Percentiles rank a stretch among this genome's conserved stretches.
phyloP scores from a whole-genome alignment of 2,329 filamentous ascomycete species.

The Sarocladium brachiariae region DNA sequence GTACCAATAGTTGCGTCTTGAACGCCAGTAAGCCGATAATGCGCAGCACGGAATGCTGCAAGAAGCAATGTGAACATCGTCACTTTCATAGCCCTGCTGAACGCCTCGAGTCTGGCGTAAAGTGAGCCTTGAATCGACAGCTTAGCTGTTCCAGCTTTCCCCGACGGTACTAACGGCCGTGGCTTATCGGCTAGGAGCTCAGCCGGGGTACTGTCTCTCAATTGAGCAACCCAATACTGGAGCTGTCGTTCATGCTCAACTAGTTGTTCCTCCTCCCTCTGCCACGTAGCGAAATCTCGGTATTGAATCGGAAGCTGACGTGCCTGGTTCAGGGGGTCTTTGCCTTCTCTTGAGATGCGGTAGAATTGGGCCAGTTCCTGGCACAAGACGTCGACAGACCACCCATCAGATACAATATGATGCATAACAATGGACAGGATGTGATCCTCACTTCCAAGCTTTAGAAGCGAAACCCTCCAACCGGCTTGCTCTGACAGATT shows the following conservation, averaged over 20 bases:
- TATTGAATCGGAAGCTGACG: slow-evolving; percentile 19
- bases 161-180: slow-evolving; percentile 11
- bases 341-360: slow-evolving; percentile 10
- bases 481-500: slow-evolving; percentile 11
- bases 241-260: slow-evolving; percentile 14
- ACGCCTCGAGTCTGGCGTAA: slow-evolving; percentile 13
- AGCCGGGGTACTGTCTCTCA: slow-evolving; percentile 12
- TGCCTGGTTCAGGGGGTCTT: slow-evolving; percentile 13
- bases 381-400: slow-evolving; percentile 14
- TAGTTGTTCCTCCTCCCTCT: slow-evolving; percentile 12
- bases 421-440: slow-evolving; percentile 15
- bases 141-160: background rate
- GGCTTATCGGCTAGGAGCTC: slow-evolving; percentile 12
- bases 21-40: slow-evolving; percentile 14
- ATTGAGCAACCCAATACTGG: slow-evolving; percentile 14
- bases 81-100: slow-evolving; percentile 9
- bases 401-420: slow-evolving; percentile 14
- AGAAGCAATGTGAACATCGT: slow-evolving; percentile 13
- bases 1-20: slow-evolving; percentile 13
- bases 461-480: slow-evolving; percentile 12
- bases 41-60: slow-evolving; percentile 11
- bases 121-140: slow-evolving; percentile 4
- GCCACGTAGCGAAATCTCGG: slow-evolving; percentile 17
- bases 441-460: slow-evolving; percentile 10
- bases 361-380: slow-evolving; percentile 14